Evolutionary conservation across 495 filamentous ascomycete genomes (phyloP).

Genomic region (Rostrohypoxylon terebratum): DNA sequence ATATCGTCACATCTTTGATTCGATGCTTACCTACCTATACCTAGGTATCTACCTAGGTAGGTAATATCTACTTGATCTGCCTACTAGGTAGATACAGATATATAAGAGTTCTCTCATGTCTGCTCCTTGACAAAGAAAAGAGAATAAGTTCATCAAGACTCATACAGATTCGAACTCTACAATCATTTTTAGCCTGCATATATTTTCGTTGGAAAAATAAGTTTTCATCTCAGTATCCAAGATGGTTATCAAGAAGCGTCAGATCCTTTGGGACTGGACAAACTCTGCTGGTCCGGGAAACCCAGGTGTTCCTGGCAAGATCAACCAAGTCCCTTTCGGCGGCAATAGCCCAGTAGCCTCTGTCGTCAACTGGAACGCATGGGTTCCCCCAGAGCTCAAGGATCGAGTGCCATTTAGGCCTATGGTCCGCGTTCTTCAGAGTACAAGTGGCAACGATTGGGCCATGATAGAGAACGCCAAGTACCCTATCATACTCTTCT

Average conservation of each 20-base stretch:
- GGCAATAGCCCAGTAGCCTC: slow-evolving; percentile 51
- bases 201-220: neutral
- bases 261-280: slow-evolving; percentile 63
- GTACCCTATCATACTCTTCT: slow-evolving; percentile 55
- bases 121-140: neutral
- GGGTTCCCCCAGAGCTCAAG: slow-evolving; percentile 59
- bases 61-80: neutral
- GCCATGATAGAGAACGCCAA: slow-evolving; percentile 45
- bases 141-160: neutral
- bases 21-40: too few relatives aligned
- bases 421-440: slow-evolving; percentile 53
- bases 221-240: slow-evolving; percentile 3
- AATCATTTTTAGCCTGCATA: neutral
- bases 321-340: slow-evolving; percentile 48
- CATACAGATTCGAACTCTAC: neutral
- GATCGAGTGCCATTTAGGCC: slow-evolving; percentile 57
- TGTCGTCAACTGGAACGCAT: slow-evolving; percentile 61
- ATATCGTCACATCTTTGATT: neutral
- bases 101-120: slow-evolving; percentile 9
- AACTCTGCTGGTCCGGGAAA: slow-evolving; percentile 50
- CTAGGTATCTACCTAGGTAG: neutral
- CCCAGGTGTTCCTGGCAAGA: slow-evolving; percentile 49
- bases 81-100: neutral
- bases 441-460: slow-evolving; percentile 56
- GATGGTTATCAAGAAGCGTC: slow-evolving; percentile 55